Conservation (phyloP, 2,329 filamentous ascomycete genomes). For the Botrytis fragariae region DNA sequence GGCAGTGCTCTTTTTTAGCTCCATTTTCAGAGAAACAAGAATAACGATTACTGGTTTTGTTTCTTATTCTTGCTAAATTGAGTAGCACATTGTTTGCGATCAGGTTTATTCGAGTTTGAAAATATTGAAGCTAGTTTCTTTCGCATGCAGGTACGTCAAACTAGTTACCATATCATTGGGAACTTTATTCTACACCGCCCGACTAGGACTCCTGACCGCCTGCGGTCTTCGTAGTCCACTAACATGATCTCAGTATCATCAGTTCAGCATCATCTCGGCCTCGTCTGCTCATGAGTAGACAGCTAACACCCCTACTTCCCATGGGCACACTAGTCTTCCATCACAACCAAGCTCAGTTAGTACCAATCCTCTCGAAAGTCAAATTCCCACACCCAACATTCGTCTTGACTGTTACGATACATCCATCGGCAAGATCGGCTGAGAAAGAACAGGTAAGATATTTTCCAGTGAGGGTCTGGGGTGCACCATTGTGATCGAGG, state of each 20-base stretch:
- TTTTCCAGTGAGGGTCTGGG: background rate
- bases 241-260: background rate
- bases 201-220: background rate
- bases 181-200: background rate
- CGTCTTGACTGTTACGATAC: background rate
- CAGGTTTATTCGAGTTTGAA: background rate
- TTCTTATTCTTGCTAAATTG: background rate
- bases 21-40: background rate
- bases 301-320: background rate
- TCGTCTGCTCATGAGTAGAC: background rate
- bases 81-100: background rate
- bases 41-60: background rate
- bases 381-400: background rate
- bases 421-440: background rate
- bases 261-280: background rate
- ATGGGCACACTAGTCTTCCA: background rate
- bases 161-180: background rate
- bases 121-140: background rate
- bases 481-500: background rate
- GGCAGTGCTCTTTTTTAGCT: background rate
- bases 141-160: background rate
- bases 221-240: background rate
- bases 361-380: conserved; percentile 1
- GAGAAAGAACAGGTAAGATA: background rate
- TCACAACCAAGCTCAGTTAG: background rate